Percentiles rank a stretch among this genome's conserved stretches.
Evolutionary conservation across 768 basidiomycete genomes (phyloP).

Genomic region (Mycena alexandri): DNA sequence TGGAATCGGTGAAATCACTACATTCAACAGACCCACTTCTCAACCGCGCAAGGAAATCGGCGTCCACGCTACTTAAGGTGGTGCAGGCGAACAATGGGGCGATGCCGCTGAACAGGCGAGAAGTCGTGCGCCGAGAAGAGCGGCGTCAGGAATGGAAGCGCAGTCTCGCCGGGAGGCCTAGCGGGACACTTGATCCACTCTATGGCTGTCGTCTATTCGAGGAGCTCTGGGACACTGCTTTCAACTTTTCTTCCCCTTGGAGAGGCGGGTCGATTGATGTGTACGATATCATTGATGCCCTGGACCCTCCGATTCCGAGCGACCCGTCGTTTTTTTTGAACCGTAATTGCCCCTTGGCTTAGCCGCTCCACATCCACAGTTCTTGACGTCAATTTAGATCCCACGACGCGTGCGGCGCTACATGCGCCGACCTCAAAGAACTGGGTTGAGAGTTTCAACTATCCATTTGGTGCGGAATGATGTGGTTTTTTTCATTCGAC

Average conservation of each 20-base stretch:
- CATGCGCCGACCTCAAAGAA: slow-evolving; percentile 75
- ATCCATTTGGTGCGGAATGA: slow-evolving; percentile 52
- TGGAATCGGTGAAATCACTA: too few species aligned
- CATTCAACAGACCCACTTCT: slow-evolving; percentile 30
- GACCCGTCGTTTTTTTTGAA: slow-evolving; percentile 63
- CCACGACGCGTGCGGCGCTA: slow-evolving; percentile 65
- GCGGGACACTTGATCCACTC: slow-evolving; percentile 67
- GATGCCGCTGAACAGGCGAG: slow-evolving; percentile 41
- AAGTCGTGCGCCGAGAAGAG: slow-evolving; percentile 37
- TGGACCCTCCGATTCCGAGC: slow-evolving; percentile 62
- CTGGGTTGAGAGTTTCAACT: slow-evolving; percentile 47
- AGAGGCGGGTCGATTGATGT: slow-evolving; percentile 38
- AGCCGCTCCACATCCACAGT: neutral
- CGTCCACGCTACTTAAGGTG: slow-evolving; percentile 34
- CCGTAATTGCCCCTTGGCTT: slow-evolving; percentile 48
- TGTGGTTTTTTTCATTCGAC: too few species aligned
- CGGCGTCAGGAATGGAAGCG: slow-evolving; percentile 57
- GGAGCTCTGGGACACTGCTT: slow-evolving; percentile 76
- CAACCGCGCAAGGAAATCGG: slow-evolving; percentile 11
- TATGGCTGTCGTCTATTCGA: slow-evolving; percentile 75
- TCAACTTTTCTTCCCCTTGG: slow-evolving; percentile 79
- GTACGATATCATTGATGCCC: slow-evolving; percentile 68
- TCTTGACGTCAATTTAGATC: slow-evolving; percentile 47
- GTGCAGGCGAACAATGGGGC: slow-evolving; percentile 6
- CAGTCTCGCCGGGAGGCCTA: slow-evolving; percentile 59